A percentile compares a stretch with the other conserved stretches of the same genome.
Conservation (phyloP, 1,139 yeast genomes). For the Geotrichum phurueaensis region DNA sequence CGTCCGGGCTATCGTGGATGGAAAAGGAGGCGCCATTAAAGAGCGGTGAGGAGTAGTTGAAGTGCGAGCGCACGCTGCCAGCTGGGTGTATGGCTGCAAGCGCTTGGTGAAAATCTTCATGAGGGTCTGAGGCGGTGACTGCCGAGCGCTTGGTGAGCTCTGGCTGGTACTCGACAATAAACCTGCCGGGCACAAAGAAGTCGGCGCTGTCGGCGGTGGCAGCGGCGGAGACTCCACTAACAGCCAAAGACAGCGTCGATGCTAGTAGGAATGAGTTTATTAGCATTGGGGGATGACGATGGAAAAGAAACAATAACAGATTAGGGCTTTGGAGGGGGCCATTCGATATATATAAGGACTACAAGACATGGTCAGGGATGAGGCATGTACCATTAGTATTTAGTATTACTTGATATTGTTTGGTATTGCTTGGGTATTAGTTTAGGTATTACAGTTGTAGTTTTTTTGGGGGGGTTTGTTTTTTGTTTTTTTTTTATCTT, state of each 20-base stretch:
- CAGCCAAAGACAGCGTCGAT: not conserved
- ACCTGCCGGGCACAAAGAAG: not conserved
- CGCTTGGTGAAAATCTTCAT: conserved; percentile 1
- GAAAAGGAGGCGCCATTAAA: conserved; percentile 7
- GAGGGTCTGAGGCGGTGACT: not conserved
- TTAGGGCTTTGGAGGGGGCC: not conserved
- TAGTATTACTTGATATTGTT: not conserved
- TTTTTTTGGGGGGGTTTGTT: not conserved
- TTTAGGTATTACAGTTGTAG: not conserved
- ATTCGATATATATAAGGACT: not conserved
- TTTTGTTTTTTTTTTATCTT: not conserved
- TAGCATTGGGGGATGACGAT: not conserved
- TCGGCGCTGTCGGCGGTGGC: not conserved
- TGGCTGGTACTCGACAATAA: conserved; percentile 3
- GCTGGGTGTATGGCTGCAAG: not conserved
- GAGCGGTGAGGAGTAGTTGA: conserved; percentile 2
- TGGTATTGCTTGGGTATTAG: not conserved
- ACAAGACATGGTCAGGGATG: not conserved
- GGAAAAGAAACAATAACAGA: not conserved
- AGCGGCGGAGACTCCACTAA: not conserved
- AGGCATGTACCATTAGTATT: not conserved
- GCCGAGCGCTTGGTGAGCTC: conserved; percentile 1
- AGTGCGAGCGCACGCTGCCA: conserved; percentile 3
- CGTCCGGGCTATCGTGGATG: not conserved
- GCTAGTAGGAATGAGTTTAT: not conserved